Evolutionary conservation across 1,284 basidiomycete genomes (phyloP).

Genomic region (Rhodotorula mucilaginosa): DNA sequence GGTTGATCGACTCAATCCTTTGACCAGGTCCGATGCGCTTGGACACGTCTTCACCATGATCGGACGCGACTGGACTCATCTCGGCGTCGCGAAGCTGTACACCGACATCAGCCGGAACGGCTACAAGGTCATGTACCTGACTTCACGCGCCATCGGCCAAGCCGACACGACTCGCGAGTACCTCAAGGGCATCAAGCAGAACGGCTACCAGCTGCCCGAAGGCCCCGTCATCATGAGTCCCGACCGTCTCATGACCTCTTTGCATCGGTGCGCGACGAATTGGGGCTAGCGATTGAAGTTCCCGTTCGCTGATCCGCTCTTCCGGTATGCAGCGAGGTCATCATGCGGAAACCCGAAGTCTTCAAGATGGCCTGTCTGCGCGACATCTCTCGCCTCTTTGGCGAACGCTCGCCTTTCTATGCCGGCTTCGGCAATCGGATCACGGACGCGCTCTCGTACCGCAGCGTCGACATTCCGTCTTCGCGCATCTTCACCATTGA

Average conservation of each 20-base stretch:
- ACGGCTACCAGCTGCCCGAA: conserved; percentile 91
- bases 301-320: not conserved
- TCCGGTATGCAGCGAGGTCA: conserved; percentile 75
- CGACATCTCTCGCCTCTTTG: conserved; percentile 92
- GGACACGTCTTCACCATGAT: conserved; percentile 99
- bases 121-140: conserved; percentile 98
- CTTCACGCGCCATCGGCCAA: conserved; percentile 95
- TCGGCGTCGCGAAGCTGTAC: conserved; percentile 96
- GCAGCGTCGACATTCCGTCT: conserved; percentile 90
- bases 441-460: conserved; percentile 94
- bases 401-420: conserved; percentile 73
- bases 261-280: conserved; percentile 78
- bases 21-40: conserved; percentile 81
- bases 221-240: conserved; percentile 99
- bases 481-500: conserved; percentile 98
- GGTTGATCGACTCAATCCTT: conserved; percentile 9
- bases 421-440: conserved; percentile 98
- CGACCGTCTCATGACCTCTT: conserved; percentile 87
- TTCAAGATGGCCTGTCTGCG: conserved; percentile 99
- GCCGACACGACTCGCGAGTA: conserved; percentile 97
- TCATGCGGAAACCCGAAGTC: conserved; percentile 96
- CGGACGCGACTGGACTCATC: conserved; percentile 98
- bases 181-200: conserved; percentile 90
- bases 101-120: conserved; percentile 93
- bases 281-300: too few species aligned